Base-by-base conservation (phyloP, 805 yeast genomes). In the Ogataea pilisensis region DNA sequence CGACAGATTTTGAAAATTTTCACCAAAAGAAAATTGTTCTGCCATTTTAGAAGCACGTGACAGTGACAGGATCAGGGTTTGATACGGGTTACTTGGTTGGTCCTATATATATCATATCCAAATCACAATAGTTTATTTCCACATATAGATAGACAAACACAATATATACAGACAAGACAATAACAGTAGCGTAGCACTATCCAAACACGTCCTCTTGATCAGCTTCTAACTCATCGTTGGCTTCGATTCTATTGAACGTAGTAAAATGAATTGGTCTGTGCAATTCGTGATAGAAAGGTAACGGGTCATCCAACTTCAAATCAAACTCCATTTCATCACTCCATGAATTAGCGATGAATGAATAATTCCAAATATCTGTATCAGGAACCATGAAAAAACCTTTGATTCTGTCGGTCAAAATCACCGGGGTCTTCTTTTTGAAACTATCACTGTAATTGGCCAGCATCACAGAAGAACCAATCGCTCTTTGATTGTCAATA, bases 221-320 rank as follows among this genome's bases (percentile, higher is more conserved):
- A 8, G 85, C 85, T 55, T 82, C 89, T 37, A 78, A 54, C 14
- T 66, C 77, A 11, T 45, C 39, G 8, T 60, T 64, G 16, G 73
- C 78, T 41, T 81, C 88, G 35, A 85, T 59, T 44, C 79, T 85
- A 41, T 72, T 77, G 57, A 91, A 88, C 5, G 80, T 74, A 36
- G 78, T 68, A 65, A 93, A 93, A 62, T 93, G 99, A 24, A 80
- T 71, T 2, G 96, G 93, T 35, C 99, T 80, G 57, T 93, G 99
- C 27, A 78, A 57, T 51, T 85, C 95, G 56, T 87, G 83, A 63
- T 88, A 93, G 56, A 82, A 93, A 6, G 85, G 78, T 28, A 83
- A 52, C 2, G 99, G 99, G 14, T 79, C 66, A 54, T 86, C 96
- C 34, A 85, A 55, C 56, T 85, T 86, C 60, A 89, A 58, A 12